Percentiles rank a stretch among this genome's conserved stretches.
Conservation (phyloP, 1,139 yeast species). For the Scheffersomyces illinoinensis region DNA sequence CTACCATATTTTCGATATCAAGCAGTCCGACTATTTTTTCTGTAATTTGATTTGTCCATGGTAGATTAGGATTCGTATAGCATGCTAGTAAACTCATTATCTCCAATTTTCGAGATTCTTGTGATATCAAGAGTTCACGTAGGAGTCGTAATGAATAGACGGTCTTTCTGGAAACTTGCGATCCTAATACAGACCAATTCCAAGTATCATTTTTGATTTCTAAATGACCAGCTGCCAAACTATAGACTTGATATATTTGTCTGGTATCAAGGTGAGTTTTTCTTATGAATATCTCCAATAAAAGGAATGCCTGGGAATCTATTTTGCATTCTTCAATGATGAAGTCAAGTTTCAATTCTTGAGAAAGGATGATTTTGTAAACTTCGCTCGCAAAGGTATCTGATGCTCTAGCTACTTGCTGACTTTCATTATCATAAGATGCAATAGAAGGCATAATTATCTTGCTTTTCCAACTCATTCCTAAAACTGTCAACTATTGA, state of each 20-base stretch:
- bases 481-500: neutral
- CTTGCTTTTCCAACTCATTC: neutral
- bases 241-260: neutral
- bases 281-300: neutral
- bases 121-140: neutral
- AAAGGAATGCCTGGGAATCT: neutral
- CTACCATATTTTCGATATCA: conserved; percentile 6
- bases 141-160: neutral
- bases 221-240: neutral
- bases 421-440: neutral
- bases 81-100: conserved; percentile 10
- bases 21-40: conserved; percentile 13
- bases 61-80: conserved; percentile 30
- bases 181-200: neutral
- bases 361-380: neutral
- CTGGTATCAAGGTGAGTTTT: neutral
- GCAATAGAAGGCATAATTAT: neutral
- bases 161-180: neutral
- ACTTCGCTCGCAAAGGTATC: neutral
- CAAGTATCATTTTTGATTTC: neutral
- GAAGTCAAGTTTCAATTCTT: neutral
- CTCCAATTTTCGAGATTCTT: neutral
- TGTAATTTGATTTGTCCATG: conserved; percentile 26
- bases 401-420: neutral
- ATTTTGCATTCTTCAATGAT: neutral